Conservation (phyloP, 768 basidiomycete species). For the Sarcomyxa edulis region DNA sequence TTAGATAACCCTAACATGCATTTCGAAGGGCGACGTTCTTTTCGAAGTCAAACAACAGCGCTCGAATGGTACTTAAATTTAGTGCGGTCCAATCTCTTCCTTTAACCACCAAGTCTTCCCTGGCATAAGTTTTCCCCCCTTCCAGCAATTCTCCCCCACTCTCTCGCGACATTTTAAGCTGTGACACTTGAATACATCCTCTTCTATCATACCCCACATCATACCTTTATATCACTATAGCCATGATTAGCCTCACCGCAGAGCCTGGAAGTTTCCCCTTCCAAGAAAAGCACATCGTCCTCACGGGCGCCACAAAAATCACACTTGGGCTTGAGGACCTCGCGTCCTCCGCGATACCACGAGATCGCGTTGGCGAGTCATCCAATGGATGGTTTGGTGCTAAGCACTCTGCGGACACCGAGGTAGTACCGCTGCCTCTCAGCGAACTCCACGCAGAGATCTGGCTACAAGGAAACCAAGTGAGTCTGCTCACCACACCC, state of each 20-base stretch:
- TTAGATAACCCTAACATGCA: no score
- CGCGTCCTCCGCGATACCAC: slow-evolving; percentile 7
- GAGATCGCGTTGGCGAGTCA: slow-evolving; percentile 18
- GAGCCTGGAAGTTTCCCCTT: slow-evolving; percentile 30
- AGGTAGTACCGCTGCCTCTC: slow-evolving; percentile 35
- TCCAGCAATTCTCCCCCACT: no score
- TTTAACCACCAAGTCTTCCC: no score
- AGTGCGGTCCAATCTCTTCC: no score
- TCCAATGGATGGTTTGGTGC: slow-evolving; percentile 41
- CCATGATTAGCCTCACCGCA: slow-evolving; percentile 28
- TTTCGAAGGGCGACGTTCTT: no score
- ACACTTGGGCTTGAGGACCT: slow-evolving; percentile 24
- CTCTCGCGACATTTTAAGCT: no score
- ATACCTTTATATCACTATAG: no score
- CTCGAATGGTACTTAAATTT: no score
- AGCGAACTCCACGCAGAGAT: slow-evolving; percentile 40
- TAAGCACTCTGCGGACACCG: slow-evolving; percentile 13
- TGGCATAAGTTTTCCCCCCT: no score
- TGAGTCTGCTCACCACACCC: slow-evolving; percentile 8
- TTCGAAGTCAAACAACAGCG: no score
- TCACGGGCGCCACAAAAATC: slow-evolving; percentile 22
- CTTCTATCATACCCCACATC: no score
- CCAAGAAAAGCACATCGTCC: slow-evolving; percentile 27
- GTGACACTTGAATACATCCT: no score
- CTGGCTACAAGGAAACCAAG: slow-evolving; percentile 39